Conservation (phyloP, 1,284 basidiomycete genomes). For the Trichosporon asahii region DNA sequence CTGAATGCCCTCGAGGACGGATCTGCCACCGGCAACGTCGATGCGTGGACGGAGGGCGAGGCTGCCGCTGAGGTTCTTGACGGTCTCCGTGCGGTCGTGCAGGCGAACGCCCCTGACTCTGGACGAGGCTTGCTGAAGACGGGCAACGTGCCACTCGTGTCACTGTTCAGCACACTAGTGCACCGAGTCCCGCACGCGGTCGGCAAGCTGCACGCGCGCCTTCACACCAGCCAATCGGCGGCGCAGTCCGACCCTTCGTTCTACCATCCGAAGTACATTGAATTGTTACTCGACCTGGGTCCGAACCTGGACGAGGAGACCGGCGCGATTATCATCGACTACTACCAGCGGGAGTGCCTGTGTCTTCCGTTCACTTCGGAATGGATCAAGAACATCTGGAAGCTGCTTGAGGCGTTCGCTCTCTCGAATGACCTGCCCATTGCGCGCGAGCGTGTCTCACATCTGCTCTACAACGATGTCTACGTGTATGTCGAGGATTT, state of each 20-base stretch:
- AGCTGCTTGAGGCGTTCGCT: constrained; percentile 52
- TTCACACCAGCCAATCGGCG: constrained; percentile 16
- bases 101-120: constrained; percentile 18
- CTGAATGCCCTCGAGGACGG: constrained; percentile 30
- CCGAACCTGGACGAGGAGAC: constrained; percentile 50
- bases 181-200: constrained; percentile 42
- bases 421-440: constrained; percentile 29
- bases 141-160: constrained; percentile 22
- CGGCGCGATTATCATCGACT: constrained; percentile 52
- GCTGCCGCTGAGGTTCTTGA: constrained; percentile 40
- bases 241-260: constrained; percentile 21
- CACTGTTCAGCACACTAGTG: constrained; percentile 32
- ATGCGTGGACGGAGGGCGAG: constrained; percentile 46
- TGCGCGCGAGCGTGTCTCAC: constrained; percentile 41
- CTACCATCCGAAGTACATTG: constrained; percentile 47
- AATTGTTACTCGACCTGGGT: constrained; percentile 49
- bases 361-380: constrained; percentile 53
- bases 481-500: constrained; percentile 52
- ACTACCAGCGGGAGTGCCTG: constrained; percentile 52
- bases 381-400: constrained; percentile 55
- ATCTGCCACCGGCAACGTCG: constrained; percentile 24
- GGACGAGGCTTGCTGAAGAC: constrained; percentile 12
- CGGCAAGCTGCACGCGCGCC: constrained; percentile 33
- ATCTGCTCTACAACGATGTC: constrained; percentile 50
- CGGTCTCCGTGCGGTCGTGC: constrained; percentile 31